Evolutionary conservation across 495 filamentous ascomycete species (phyloP), one percentile per base, ranked within the genome.

Genomic region (Lepidopterella palustris): DNA sequence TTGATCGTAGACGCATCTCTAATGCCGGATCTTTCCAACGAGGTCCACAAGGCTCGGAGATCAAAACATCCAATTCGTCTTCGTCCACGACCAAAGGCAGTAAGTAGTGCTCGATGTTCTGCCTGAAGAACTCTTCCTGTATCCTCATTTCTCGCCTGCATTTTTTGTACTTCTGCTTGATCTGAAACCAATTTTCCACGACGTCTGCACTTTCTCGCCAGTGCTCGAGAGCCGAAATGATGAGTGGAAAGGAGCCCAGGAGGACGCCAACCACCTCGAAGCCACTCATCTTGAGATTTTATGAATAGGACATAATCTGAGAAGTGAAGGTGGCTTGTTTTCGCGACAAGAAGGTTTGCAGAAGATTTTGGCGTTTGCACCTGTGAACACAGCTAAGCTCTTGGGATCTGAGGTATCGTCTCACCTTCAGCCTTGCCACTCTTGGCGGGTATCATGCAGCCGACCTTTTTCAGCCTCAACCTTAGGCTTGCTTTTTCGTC

Each of bases 31-130:
- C 59, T 45, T 39, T 56, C 59, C 63, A 66, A n/a, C 15, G 54
- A 6, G 25, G 25, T 4, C 63, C 59, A 29, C 21, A 45, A 23
- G 59, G 63, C 27, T 66, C 55, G 8, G 45, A 23, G 18, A 62
- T 54, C 28, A 66, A 45, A 8, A 9, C n/a, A 10, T 59, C 45
- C 18, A 66, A 21, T 29, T 62, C 54, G 1, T 68, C 61, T 21
- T 73, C 70, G 18, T 68, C 62, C 31, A 52, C 15, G 25, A 73
- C 59, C 15, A 72, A n/a, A 8, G 66, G 70, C 23, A 69, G 51
- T 3, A 73, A 60, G 20, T 69, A 54, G 26, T 63, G 54, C 54
- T 73, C 66, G 0, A 72, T 39, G 32, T 67, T 69, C 25, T 60
- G 47, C 32, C 64, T 58, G 45, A 72, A 72, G 0, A 60, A 29